phyloP scores from a whole-genome alignment of 768 basidiomycete species.

The Mycena pura region DNA sequence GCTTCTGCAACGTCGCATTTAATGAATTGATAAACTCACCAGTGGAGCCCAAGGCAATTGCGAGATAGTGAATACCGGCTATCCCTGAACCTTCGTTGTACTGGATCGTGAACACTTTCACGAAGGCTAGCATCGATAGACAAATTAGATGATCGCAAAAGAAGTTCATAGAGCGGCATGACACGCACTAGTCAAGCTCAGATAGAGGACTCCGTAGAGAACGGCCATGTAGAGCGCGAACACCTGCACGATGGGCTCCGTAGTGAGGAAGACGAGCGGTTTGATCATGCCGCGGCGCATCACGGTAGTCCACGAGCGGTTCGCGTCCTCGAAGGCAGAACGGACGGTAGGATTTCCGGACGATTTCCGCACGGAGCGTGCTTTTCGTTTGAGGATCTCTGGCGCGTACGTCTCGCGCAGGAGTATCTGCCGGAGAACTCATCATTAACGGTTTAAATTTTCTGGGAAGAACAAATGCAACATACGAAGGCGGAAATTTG shows the following conservation, averaged over 20 bases:
- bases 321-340: slow-evolving; percentile 48
- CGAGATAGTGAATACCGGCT: slow-evolving; percentile 66
- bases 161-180: neutral
- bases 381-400: slow-evolving; percentile 50
- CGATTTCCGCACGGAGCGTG: slow-evolving; percentile 44
- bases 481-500: slow-evolving; percentile 57
- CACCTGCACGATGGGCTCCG: slow-evolving; percentile 68
- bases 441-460: neutral
- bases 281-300: slow-evolving; percentile 57
- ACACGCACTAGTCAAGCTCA: slow-evolving; percentile 45
- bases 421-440: slow-evolving; percentile 24
- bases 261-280: slow-evolving; percentile 60
- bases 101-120: slow-evolving; percentile 55
- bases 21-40: slow-evolving; percentile 44
- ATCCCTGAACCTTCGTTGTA: slow-evolving; percentile 60
- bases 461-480: slow-evolving; percentile 37
- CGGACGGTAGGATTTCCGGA: slow-evolving; percentile 40
- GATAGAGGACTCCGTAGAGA: slow-evolving; percentile 59
- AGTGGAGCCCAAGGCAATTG: slow-evolving; percentile 60
- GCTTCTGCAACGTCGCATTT: slow-evolving; percentile 17
- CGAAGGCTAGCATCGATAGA: slow-evolving; percentile 50
- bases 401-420: slow-evolving; percentile 54
- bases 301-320: slow-evolving; percentile 50
- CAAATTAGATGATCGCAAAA: neutral
- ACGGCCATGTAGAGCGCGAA: slow-evolving; percentile 65